These are phyloP conservation scores for Colletotrichum noveboracense DNA, from an alignment of 2,329 filamentous ascomycete species.

Conservation along the genomic window DNA sequence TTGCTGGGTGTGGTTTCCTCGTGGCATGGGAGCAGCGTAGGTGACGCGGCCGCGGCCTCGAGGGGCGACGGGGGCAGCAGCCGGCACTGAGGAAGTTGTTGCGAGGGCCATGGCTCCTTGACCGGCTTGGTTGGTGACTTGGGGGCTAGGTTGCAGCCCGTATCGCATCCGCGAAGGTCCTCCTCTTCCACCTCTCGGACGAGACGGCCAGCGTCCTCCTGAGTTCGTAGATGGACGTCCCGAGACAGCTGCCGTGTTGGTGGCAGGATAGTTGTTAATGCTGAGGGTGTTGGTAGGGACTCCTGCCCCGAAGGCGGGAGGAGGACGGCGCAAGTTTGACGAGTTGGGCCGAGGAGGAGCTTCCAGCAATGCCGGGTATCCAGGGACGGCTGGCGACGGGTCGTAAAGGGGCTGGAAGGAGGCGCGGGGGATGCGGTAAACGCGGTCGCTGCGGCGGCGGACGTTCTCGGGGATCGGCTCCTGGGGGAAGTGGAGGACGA, in stretches of 20 bases:
- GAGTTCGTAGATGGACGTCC: background rate
- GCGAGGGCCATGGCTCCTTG: background rate
- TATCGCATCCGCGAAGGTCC: background rate
- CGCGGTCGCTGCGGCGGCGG: background rate
- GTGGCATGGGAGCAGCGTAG: background rate
- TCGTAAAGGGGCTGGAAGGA: background rate
- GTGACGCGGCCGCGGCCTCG: background rate
- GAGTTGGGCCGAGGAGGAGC: background rate
- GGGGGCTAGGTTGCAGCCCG: background rate
- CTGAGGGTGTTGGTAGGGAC: background rate
- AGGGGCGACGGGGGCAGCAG: background rate
- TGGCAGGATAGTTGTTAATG: background rate
- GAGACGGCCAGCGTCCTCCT: background rate
- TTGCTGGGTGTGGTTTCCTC: background rate
- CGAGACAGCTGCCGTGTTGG: background rate
- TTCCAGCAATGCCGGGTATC: background rate
- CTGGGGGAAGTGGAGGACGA: background rate
- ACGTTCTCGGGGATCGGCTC: background rate
- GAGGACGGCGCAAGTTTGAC: background rate
- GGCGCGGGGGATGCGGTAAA: background rate
- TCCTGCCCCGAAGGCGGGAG: background rate
- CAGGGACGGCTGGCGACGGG: background rate
- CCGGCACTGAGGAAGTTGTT: background rate
- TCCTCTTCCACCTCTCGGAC: background rate
- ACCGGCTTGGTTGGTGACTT: background rate